A percentile compares a stretch with the other conserved stretches of the same genome.
Conservation (phyloP, 495 filamentous ascomycete genomes). For the Aspergillus nanangensis region DNA sequence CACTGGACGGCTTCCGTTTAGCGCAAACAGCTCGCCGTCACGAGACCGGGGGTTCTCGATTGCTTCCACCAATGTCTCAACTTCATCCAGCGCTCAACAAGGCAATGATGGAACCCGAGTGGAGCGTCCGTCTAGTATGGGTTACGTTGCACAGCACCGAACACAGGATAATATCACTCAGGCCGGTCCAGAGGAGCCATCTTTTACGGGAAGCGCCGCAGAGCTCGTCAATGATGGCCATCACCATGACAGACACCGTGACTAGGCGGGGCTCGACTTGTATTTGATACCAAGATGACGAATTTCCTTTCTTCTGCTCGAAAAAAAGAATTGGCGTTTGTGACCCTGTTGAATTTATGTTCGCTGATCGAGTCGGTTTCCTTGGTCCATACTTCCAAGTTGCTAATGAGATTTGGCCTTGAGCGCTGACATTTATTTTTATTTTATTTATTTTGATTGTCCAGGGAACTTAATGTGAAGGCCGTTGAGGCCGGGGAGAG, state of each 20-base stretch:
- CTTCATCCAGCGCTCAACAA: constrained; percentile 42
- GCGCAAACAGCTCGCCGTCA: constrained; percentile 45
- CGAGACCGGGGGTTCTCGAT: constrained; percentile 42
- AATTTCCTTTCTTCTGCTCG: constrained; percentile 28
- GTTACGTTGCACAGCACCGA: constrained; percentile 69
- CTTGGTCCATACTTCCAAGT: too few relatives aligned
- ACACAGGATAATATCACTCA: constrained; percentile 55
- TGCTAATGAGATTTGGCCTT: too few relatives aligned
- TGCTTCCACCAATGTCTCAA: constrained; percentile 41
- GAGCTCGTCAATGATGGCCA: constrained; percentile 35
- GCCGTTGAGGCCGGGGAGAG: background rate
- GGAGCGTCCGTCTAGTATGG: constrained; percentile 63
- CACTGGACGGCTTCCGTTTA: constrained; percentile 56
- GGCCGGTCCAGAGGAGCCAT: constrained; percentile 51
- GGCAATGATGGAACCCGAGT: constrained; percentile 17
- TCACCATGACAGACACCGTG: background rate
- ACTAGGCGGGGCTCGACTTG: background rate
- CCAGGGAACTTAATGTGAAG: background rate
- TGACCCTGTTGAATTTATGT: constrained; percentile 6
- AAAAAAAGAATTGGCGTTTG: constrained; percentile 12
- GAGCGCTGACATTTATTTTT: constrained; percentile 1
- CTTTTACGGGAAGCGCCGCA: constrained; percentile 43
- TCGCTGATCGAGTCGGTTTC: too few relatives aligned
- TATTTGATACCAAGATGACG: constrained; percentile 27
- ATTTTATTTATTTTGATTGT: background rate